These are phyloP conservation scores for Wickerhamomyces canadensis DNA, from an alignment of 805 yeast species.

Conservation along the genomic window DNA sequence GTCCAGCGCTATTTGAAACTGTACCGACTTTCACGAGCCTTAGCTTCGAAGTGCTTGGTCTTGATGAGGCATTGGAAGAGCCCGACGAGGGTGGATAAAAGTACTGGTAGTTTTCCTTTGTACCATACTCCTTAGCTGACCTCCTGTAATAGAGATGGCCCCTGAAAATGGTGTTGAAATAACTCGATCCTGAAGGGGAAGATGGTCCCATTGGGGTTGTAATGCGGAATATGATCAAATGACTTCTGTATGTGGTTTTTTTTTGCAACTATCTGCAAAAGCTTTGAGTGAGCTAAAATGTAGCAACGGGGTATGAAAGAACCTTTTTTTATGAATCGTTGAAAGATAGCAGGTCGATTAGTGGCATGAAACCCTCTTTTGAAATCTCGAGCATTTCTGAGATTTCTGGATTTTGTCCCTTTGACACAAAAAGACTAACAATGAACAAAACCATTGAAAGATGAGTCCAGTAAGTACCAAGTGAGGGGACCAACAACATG, in stretches of 20 bases:
- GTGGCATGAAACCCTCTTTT: too few relatives aligned
- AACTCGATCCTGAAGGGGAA: background rate
- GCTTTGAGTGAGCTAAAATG: background rate
- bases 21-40: background rate
- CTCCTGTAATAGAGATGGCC: constrained; percentile 7
- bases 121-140: background rate
- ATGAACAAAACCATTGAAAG: too few relatives aligned
- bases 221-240: background rate
- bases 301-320: too few relatives aligned
- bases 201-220: constrained; percentile 2
- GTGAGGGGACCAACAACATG: too few relatives aligned
- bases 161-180: constrained; percentile 9
- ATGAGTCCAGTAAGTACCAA: too few relatives aligned
- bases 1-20: background rate
- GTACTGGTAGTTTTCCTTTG: constrained; percentile 1
- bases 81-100: background rate
- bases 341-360: too few relatives aligned
- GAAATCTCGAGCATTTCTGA: too few relatives aligned
- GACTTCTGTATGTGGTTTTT: too few relatives aligned
- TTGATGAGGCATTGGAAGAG: background rate
- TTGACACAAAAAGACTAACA: too few relatives aligned
- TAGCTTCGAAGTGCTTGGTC: background rate
- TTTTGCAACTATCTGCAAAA: background rate
- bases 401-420: too few relatives aligned
- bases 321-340: too few relatives aligned